Evolutionary conservation across 2,329 filamentous ascomycete genomes (phyloP).

Genomic region (Colletotrichum melonis): DNA sequence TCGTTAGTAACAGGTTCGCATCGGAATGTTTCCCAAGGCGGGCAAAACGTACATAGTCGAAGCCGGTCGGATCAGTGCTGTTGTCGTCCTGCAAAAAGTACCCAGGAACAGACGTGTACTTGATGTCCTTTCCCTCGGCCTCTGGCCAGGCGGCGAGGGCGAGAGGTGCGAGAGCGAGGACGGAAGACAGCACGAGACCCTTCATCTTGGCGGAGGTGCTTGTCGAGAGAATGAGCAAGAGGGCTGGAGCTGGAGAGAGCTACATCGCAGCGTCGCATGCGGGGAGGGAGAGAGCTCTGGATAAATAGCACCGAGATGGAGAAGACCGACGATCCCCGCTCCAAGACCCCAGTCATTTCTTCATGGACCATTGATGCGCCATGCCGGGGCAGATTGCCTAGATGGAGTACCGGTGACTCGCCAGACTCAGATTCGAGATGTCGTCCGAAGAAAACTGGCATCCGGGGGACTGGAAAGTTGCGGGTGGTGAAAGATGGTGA

Average conservation of each 20-base stretch:
- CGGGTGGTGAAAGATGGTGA: slow-evolving; percentile 7
- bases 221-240: slow-evolving; percentile 11
- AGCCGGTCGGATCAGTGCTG: slow-evolving; percentile 64
- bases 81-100: slow-evolving; percentile 74
- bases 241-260: neutral
- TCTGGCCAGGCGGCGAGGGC: slow-evolving; percentile 46
- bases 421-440: slow-evolving; percentile 22
- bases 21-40: neutral
- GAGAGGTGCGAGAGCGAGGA: slow-evolving; percentile 43
- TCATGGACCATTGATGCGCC: slow-evolving; percentile 30
- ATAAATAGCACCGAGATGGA: slow-evolving; percentile 29
- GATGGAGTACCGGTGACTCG: slow-evolving; percentile 7
- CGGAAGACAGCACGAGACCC: slow-evolving; percentile 42
- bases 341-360: slow-evolving; percentile 12
- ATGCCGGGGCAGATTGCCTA: slow-evolving; percentile 33
- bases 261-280: slow-evolving; percentile 25
- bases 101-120: slow-evolving; percentile 69
- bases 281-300: slow-evolving; percentile 15
- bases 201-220: slow-evolving; percentile 46
- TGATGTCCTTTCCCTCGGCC: slow-evolving; percentile 56
- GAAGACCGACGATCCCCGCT: slow-evolving; percentile 7
- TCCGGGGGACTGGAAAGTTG: neutral
- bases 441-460: slow-evolving; percentile 17
- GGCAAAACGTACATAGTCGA: slow-evolving; percentile 69
- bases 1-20: neutral